These are phyloP conservation scores for Candida glaebosa DNA, from an alignment of 805 yeast genomes.

Conservation along the genomic window DNA sequence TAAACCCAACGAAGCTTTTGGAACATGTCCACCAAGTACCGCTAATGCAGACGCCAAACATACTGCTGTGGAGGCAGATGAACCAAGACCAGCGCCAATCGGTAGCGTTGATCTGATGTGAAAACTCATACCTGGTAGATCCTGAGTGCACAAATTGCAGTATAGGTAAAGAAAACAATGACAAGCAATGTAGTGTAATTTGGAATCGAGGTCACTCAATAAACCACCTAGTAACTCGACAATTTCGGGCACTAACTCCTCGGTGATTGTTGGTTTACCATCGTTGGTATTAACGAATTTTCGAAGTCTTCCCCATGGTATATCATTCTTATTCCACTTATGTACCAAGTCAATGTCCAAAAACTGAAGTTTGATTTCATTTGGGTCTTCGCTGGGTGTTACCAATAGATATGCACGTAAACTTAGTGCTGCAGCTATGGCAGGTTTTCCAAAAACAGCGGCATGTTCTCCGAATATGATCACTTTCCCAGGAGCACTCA, in stretches of 20 bases:
- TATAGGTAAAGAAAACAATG: slow-evolving; percentile 80
- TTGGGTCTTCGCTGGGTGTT: slow-evolving; percentile 39
- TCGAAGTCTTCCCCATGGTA: slow-evolving; percentile 55
- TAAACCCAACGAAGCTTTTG: slow-evolving; percentile 28
- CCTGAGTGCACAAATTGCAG: slow-evolving; percentile 49
- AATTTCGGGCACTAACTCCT: slow-evolving; percentile 59
- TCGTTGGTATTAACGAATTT: slow-evolving; percentile 15
- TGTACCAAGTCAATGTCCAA: slow-evolving; percentile 74
- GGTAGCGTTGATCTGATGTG: slow-evolving; percentile 82
- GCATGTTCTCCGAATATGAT: slow-evolving; percentile 96
- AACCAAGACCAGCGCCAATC: slow-evolving; percentile 95
- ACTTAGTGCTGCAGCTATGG: slow-evolving; percentile 92
- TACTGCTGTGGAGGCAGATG: slow-evolving; percentile 88
- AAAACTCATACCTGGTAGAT: slow-evolving; percentile 51
- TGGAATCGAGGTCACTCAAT: slow-evolving; percentile 45
- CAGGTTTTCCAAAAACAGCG: slow-evolving; percentile 90
- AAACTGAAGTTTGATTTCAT: slow-evolving; percentile 59
- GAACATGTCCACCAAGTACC: slow-evolving; percentile 54
- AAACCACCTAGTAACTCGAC: slow-evolving; percentile 45
- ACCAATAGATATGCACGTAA: slow-evolving; percentile 79
- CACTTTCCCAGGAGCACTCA: slow-evolving; percentile 95
- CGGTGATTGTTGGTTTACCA: slow-evolving; percentile 33
- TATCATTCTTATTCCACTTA: slow-evolving; percentile 56
- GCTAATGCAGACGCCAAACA: slow-evolving; percentile 75
- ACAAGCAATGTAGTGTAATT: slow-evolving; percentile 73